Evolutionary conservation across 75 land plant genomes (phyloP), one percentile per base, ranked within the genome.

Genomic region (Larix kaempferi): DNA sequence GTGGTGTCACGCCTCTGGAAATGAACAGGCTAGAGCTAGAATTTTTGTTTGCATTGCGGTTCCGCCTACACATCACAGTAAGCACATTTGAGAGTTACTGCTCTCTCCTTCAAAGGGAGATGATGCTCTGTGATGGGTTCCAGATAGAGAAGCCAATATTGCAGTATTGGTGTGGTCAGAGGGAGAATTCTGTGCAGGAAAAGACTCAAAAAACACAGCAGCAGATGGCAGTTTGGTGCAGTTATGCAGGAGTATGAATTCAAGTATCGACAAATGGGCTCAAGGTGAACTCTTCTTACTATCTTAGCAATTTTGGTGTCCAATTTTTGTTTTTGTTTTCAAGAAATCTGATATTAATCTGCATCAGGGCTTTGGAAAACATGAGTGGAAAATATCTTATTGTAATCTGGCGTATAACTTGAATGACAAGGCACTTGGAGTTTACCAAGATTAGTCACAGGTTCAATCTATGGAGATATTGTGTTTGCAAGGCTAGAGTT

Each of bases 21-120:
- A 83, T 83, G 85, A 83, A 83, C 59, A 49, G 78, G 52, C 65
- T 83, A 59, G 85, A 83, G 57, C 78, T 80, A 15, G 82, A 80
- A 26, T 83, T 83, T 73, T 78, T 83, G 39, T 80, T 80, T 29
- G 26, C 73, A 15, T 57, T 83, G 57, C 62, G 66, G 4, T 83
- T 83, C 52, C 77, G 83, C 35, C 78, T 83, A 10, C 83, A 83
- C 26, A 54, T 83, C 23, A 83, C 85, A 55, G 78, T 76, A 72
- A 49, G 49, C 25, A 63, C 65, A 14, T 83, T 83, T 57, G 83
- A 83, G 61, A 76, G 60, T 71, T 83, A 83, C 71, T 83, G 85
- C 74, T 22, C 27, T 11, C 78, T 62, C 56, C 35, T 83, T n/a
- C 83, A 83, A 69, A 63, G 85, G 71, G 85, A 80, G 59, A 61